Evolutionary conservation across 2,329 filamentous ascomycete genomes (phyloP).

Genomic region (Ceratocystis alfenasii): DNA sequence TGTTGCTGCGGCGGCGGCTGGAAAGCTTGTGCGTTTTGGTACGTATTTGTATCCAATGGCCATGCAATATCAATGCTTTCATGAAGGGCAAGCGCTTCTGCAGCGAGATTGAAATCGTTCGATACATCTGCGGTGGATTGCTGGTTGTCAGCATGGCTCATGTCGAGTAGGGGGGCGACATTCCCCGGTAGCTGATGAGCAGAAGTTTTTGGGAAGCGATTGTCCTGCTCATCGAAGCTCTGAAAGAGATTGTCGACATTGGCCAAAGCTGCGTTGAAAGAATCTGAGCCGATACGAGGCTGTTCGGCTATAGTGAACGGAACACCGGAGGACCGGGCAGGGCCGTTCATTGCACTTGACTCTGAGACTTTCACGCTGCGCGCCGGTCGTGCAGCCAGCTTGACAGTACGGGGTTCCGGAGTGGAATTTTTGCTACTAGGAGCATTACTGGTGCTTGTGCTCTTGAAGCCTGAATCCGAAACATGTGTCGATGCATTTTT

Average conservation of each 20-base stretch:
- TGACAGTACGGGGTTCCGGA: background rate
- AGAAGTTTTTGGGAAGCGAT: background rate
- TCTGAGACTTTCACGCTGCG: background rate
- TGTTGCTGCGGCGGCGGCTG: background rate
- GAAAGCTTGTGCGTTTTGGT: background rate
- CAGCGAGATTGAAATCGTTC: background rate
- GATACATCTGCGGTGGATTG: background rate
- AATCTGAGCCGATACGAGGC: no score
- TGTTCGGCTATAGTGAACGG: no score
- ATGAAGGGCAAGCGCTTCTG: background rate
- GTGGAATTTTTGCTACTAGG: background rate
- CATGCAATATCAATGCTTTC: background rate
- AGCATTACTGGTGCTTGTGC: background rate
- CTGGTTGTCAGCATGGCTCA: background rate
- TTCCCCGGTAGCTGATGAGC: background rate
- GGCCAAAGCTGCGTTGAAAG: no score
- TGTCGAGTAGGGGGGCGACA: background rate
- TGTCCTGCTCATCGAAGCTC: background rate
- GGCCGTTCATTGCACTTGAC: background rate
- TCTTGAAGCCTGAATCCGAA: no score
- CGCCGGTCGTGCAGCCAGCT: background rate
- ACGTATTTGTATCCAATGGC: background rate
- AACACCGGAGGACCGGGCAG: background rate
- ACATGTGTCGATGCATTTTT: background rate
- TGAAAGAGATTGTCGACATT: background rate